phyloP scores from a whole-genome alignment of 2,329 filamentous ascomycete species.

The Penicillium italicum region DNA sequence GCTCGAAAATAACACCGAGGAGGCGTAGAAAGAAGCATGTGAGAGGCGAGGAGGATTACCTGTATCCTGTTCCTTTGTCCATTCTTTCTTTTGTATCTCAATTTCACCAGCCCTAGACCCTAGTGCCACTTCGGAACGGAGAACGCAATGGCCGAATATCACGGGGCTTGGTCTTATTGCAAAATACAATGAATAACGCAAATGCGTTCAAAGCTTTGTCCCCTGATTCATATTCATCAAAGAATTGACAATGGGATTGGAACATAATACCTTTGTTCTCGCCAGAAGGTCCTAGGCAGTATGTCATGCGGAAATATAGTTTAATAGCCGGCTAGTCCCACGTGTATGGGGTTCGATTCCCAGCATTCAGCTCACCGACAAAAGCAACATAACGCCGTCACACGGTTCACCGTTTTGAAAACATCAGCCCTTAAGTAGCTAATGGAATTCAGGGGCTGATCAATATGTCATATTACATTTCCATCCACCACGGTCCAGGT shows the following conservation, averaged over 20 bases:
- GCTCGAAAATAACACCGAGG: neutral
- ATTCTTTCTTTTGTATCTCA: neutral
- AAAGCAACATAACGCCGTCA: neutral
- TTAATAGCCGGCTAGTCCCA: neutral
- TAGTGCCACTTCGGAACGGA: neutral
- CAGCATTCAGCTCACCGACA: neutral
- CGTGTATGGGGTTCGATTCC: neutral
- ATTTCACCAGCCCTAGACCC: neutral
- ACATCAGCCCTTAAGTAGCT: neutral
- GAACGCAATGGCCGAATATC: neutral
- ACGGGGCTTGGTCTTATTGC: neutral
- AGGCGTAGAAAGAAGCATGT: neutral
- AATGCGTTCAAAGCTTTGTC: neutral
- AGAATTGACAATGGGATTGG: neutral
- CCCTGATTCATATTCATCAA: neutral
- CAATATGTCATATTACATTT: conserved; percentile 4
- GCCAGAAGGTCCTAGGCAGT: neutral
- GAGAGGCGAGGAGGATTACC: neutral
- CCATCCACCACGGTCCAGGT: neutral
- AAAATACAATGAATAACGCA: neutral
- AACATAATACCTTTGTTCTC: neutral
- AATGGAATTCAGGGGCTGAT: neutral
- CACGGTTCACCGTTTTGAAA: too few species aligned
- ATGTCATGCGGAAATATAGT: neutral
- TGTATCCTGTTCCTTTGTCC: neutral